Conservation (phyloP, 2,329 filamentous ascomycete genomes). For the Cadophora sp. region DNA sequence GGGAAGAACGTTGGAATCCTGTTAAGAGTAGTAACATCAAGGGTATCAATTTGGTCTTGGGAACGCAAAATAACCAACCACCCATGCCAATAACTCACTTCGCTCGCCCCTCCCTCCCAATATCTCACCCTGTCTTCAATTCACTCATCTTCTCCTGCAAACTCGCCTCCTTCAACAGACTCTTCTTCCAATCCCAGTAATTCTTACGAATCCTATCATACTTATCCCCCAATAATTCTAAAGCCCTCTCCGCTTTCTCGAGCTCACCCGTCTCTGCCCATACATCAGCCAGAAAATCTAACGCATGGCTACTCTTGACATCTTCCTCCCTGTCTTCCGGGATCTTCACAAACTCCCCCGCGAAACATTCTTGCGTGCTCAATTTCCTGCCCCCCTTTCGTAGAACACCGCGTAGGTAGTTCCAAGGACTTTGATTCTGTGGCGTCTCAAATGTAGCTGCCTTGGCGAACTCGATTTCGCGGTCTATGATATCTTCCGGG, state of each 20-base stretch:
- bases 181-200: constrained; percentile 84
- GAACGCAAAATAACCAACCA: background rate
- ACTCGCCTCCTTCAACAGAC: constrained; percentile 26
- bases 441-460: constrained; percentile 78
- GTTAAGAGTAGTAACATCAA: background rate
- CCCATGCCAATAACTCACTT: background rate
- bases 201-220: constrained; percentile 92
- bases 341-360: constrained; percentile 57
- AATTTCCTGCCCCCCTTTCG: constrained; percentile 66
- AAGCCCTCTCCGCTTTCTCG: constrained; percentile 70
- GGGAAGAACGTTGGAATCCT: background rate
- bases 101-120: background rate
- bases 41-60: constrained; percentile 10
- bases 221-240: constrained; percentile 78
- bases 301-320: constrained; percentile 67
- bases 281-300: constrained; percentile 77
- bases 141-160: background rate
- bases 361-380: constrained; percentile 54
- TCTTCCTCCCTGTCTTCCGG: constrained; percentile 52
- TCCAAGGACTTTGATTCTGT: constrained; percentile 95
- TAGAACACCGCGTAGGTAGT: constrained; percentile 82
- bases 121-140: background rate
- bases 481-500: constrained; percentile 68
- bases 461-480: constrained; percentile 78
- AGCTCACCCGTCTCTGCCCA: constrained; percentile 60